These are phyloP conservation scores for Microbotryum intermedium DNA, from an alignment of 1,284 basidiomycete genomes.

Conservation along the genomic window DNA sequence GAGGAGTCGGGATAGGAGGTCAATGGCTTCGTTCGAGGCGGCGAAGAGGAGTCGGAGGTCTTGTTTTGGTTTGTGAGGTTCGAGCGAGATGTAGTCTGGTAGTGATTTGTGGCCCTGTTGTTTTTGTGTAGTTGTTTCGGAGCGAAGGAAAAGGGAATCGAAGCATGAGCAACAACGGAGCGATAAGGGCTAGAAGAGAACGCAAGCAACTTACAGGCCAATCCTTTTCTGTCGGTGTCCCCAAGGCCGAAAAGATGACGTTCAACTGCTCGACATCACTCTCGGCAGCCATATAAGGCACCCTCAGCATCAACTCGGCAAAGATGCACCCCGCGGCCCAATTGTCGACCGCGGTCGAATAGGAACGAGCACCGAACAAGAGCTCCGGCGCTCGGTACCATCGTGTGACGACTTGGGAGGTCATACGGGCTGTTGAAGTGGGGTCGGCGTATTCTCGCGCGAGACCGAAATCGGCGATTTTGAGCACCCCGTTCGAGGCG, in stretches of 20 bases:
- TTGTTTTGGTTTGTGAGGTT: slow-evolving; percentile 57
- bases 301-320: slow-evolving; percentile 89
- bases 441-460: slow-evolving; percentile 92
- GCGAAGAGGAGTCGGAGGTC: slow-evolving; percentile 80
- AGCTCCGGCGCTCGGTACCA: slow-evolving; percentile 98
- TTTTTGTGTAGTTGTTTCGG: too few relatives aligned
- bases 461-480: slow-evolving; percentile 98
- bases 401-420: slow-evolving; percentile 91
- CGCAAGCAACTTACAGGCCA: slow-evolving; percentile 67
- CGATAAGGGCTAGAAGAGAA: neutral
- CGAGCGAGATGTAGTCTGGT: slow-evolving; percentile 77
- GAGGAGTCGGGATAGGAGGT: slow-evolving; percentile 69
- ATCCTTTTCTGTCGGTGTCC: slow-evolving; percentile 88
- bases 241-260: slow-evolving; percentile 86
- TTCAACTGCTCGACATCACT: slow-evolving; percentile 94
- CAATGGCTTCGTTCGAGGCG: slow-evolving; percentile 76
- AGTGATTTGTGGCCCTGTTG: slow-evolving; percentile 72
- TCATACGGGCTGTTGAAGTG: slow-evolving; percentile 72
- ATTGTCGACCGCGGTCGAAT: slow-evolving; percentile 78
- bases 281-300: slow-evolving; percentile 84
- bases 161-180: neutral
- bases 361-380: slow-evolving; percentile 76
- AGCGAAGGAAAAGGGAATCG: slow-evolving; percentile 18
- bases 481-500: slow-evolving; percentile 79
- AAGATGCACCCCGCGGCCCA: slow-evolving; percentile 97